Evolutionary conservation across 106 monocot species (phyloP), one percentile per base, ranked within the genome.

Genomic region (Dioscorea alata): DNA sequence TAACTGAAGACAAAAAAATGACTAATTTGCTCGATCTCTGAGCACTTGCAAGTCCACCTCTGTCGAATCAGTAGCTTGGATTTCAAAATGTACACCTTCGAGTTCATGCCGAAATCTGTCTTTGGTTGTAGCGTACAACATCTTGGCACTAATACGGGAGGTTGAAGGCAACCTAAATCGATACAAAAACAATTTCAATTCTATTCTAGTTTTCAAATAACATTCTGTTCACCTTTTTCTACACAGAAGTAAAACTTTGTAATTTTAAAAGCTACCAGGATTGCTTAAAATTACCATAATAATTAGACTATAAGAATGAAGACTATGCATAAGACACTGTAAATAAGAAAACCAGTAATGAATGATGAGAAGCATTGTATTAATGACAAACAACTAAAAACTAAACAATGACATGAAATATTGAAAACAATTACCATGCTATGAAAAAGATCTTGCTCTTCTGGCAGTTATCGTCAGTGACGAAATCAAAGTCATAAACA

Each of bases 381-480:
- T 28, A 28, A 28, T 3, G 3, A 28, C 28, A 28, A 42, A 42
- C 6, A 42, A 42, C 6, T 8, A 42, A 42, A 10, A 42, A 42
- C 42, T 42, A 8, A 56, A 56, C 16, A 56, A 56, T 56, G 13
- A 19, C 0, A 63, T 17, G 4, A 13, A 8, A 23, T 2, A 61
- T 48, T 7, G 58, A 19, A 68, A 50, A 33, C 13, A 71, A 65
- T 61, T n/a, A 67, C 78, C 78, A 78, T 50, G 78, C 59, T 53
- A 78, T 78, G 51, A 78, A 78, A 64, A 78, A 72, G 23, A 78
- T 77, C 64, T 77, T 71, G 77, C 77, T 77, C 71, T 77, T 77
- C 60, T 77, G 77, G 57, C 77, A 77, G 23, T 77, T 71, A 5
- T 76, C 76, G 64, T 69, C 62, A 63, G 75, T 76, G 54, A 76